Conservation (phyloP, 2,329 filamentous ascomycete genomes). For the Fusarium globosum region DNA sequence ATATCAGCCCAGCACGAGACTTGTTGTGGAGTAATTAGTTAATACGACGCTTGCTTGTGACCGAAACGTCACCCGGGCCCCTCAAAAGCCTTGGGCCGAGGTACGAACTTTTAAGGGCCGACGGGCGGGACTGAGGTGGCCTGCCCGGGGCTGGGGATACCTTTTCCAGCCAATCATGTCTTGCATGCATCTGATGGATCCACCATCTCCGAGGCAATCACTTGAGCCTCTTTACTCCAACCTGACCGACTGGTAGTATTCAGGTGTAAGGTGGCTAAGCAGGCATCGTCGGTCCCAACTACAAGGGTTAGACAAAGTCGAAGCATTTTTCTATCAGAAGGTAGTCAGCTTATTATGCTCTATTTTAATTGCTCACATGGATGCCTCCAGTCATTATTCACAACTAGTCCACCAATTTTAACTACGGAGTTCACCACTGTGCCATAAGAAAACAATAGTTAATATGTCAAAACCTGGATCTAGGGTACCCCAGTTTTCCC, state of each 20-base stretch:
- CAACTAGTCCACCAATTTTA: background rate
- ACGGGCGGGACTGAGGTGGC: conserved; percentile 5
- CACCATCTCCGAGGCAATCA: conserved; percentile 33
- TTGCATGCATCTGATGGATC: background rate
- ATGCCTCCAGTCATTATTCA: background rate
- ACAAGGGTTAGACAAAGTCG: background rate
- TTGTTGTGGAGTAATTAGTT: background rate
- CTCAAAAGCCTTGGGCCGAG: conserved; percentile 45
- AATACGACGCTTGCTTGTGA: conserved; percentile 32
- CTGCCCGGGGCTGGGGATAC: background rate
- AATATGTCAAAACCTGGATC: background rate
- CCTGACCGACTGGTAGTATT: too few species aligned
- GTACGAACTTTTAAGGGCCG: conserved; percentile 32
- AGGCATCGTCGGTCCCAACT: background rate
- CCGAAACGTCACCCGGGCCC: conserved; percentile 41
- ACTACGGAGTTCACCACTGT: background rate
- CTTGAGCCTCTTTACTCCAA: conserved; percentile 18
- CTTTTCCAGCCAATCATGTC: background rate
- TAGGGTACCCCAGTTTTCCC: conserved; percentile 15
- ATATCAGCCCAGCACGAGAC: background rate
- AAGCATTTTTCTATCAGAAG: background rate
- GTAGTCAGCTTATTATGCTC: background rate
- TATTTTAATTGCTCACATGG: background rate
- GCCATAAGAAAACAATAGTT: too few species aligned
- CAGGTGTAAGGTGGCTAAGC: too few species aligned